A percentile compares a stretch with the other conserved stretches of the same genome.
These are phyloP conservation scores for Puccinia polysora DNA, from an alignment of 1,284 basidiomycete genomes.

Conservation along the genomic window DNA sequence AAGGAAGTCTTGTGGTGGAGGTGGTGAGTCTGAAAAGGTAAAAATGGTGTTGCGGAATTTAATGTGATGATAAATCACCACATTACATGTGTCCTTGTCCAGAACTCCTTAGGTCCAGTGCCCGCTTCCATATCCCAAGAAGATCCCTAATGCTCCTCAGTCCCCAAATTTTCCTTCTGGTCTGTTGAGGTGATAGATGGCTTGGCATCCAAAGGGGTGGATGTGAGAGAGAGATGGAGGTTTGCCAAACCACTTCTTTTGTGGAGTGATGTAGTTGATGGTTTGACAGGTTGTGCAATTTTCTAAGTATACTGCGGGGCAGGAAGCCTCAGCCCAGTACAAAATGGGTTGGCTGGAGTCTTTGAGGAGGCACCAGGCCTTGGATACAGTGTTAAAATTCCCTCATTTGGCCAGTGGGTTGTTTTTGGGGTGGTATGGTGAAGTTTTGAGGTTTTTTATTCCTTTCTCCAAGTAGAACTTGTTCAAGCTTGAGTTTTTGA, in stretches of 20 bases:
- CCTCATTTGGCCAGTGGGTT: background rate
- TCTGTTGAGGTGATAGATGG: background rate
- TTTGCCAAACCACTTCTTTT: background rate
- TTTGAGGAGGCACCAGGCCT: background rate
- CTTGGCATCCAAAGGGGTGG: background rate
- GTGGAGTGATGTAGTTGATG: background rate
- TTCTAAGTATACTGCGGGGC: background rate
- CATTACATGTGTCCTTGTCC: background rate
- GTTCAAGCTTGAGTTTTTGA: background rate
- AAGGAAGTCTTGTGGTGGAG: background rate
- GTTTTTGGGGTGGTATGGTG: background rate
- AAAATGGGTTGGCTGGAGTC: background rate
- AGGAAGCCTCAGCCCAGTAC: background rate
- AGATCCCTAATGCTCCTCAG: background rate
- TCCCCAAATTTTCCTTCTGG: background rate
- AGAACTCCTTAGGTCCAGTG: background rate
- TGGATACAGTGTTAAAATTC: background rate
- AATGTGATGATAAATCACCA: background rate
- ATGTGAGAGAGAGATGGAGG: background rate
- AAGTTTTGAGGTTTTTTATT: background rate
- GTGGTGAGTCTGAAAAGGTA: background rate
- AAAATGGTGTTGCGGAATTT: background rate
- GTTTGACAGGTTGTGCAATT: background rate
- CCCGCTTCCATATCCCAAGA: background rate
- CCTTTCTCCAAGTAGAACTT: background rate